phyloP scores from a whole-genome alignment of 768 basidiomycete species.

The Lactifluus subvellereus region DNA sequence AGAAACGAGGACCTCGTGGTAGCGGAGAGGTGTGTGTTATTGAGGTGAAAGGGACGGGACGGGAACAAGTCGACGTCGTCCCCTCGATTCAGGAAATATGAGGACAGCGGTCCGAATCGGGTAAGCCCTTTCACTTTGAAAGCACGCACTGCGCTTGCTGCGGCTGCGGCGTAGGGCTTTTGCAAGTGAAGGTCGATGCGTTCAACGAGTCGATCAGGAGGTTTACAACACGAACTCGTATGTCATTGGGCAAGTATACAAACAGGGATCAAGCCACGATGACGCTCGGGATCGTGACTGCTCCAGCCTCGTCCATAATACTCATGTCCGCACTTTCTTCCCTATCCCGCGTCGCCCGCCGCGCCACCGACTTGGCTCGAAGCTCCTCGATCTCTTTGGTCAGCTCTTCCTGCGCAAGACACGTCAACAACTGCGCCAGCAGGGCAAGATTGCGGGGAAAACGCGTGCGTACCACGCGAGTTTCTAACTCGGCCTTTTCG shows the following conservation, averaged over 20 bases:
- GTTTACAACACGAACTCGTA: background rate
- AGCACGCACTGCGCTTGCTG: too few species aligned
- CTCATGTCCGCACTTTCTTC: conserved; percentile 13
- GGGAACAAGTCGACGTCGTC: too few species aligned
- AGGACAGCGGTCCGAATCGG: too few species aligned
- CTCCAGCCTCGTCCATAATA: conserved; percentile 4
- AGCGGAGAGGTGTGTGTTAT: too few species aligned
- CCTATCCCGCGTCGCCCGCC: conserved; percentile 25
- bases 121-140: too few species aligned
- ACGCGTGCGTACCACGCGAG: conserved; percentile 36
- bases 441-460: background rate
- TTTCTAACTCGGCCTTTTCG: conserved; percentile 50
- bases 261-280: conserved; percentile 7
- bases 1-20: too few species aligned
- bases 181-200: too few species aligned
- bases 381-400: conserved; percentile 54
- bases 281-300: background rate
- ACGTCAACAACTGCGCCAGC: background rate
- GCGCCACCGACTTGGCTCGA: conserved; percentile 43
- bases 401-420: conserved; percentile 43
- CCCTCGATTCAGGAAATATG: too few species aligned
- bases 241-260: background rate
- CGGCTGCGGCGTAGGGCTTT: too few species aligned
- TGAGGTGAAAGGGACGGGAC: too few species aligned
- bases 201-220: background rate